Base-by-base conservation (phyloP, 2,329 filamentous ascomycete species). In the Phoma sp. region DNA sequence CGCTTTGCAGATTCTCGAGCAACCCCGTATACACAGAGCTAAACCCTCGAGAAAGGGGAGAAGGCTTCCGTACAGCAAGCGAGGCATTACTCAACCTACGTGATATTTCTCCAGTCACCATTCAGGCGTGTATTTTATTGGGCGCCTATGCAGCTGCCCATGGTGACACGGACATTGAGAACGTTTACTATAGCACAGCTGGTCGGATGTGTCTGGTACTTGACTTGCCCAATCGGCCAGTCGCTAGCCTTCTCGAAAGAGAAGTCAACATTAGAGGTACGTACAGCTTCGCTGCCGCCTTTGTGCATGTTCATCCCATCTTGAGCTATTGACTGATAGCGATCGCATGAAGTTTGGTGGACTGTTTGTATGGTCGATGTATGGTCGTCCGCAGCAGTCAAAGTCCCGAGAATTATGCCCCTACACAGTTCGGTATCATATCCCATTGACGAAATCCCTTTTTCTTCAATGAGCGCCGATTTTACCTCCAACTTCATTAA, bases 331-430 rank as follows among this genome's bases (percentile, higher is more conserved):
- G 13, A 39, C 50, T 53, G 23, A 53, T 30, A 4, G 5, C 18
- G 13, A 32, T 38, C 2, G 11, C 4, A 10, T 23, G 18, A 13
- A 57, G 55, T 57, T 29, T 66, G 64, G 64, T 66, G 62, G 62
- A 58, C 62, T 11, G 42, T 66, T 11, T 64, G 60, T n/a, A 66
- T 66, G 64, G 59, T 66, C 3, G 64, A 66, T 39, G 64, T 66
- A 11, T 66, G 64, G 64, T 66, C 64, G 7, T 66, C 64, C 4
- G 57, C 64, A 10, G 64, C 64, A 4, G 62, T 65, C 29, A 61
- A 52, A 37, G 47, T 66, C 11, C 56, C 64, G 22, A 52, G 60
- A 2, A 66, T 66, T 22, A 66, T 66, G 64, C 64, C 64, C 9
- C 46, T 59, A n/a, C 57, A 64, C 14, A 57, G 43, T 33, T 47